Base-by-base conservation (phyloP, 352 stramenopile genomes). In the Phytophthora chlamydospora region DNA sequence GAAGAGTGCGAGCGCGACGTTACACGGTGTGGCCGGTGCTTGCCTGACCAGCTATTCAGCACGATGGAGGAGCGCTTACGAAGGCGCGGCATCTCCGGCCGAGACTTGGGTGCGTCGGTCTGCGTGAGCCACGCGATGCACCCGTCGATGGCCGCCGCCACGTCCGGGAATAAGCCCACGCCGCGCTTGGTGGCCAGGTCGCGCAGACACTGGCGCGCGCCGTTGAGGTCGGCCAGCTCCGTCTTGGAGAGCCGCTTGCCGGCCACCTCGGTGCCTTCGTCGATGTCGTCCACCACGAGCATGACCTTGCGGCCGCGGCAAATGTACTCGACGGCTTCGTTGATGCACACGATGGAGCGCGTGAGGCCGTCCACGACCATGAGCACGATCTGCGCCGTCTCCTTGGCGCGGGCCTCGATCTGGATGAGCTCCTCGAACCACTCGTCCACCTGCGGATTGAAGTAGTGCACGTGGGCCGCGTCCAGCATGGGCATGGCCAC, bases 401-500 rank as follows among this genome's bases (percentile, higher is more conserved):
- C 86, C 61, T 97, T 97, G 17, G 85, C 87, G 24, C 64, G 65
- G 6, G 85, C 77, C 58, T 97, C 90, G 44, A 95, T 71, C 35
- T 76, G 46, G n/a, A 96, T 89, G 45, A 96, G 83, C 50, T 91
- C 85, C 17, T 90, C 80, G 53, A 86, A 83, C 90, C 90, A 96
- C 43, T 96, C 86, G 56, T 96, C 89, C 31, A 97, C 89, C 57
- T 97, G 90, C 12, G 90, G 90, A 54, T 96, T 96, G 62, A 84
- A 97, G 66, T 89, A 97, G 14, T 69, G 75, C 39, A 97, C 80
- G 17, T 68, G 56, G 4, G 81, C 81, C 0, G 62, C 71, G 10
- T 91, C 75, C 9, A 97, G 78, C 36, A 91, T 47, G 12, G 90
- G 90, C 12, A 96, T 82, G 12, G 88, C 86, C 3, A 85, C 63